Evolutionary conservation across 2,329 filamentous ascomycete genomes (phyloP).

Genomic region (Curvularia hawaiiensis): DNA sequence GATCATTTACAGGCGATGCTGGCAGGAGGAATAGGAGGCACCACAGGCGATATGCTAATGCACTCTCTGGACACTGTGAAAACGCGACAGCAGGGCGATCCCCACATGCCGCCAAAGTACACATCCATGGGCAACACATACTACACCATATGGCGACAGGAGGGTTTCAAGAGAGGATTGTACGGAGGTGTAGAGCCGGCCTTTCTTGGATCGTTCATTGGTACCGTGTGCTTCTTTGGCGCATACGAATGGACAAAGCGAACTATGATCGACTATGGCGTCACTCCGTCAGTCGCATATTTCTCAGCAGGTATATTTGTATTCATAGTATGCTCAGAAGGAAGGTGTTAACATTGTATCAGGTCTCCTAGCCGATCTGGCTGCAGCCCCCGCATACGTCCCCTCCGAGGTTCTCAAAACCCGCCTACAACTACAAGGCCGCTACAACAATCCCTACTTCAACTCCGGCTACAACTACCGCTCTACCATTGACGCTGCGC

Average conservation of each 20-base stretch:
- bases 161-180: constrained; percentile 82
- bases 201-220: constrained; percentile 88
- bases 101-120: constrained; percentile 90
- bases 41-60: constrained; percentile 96
- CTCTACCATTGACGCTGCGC: constrained; percentile 79
- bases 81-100: constrained; percentile 95
- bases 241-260: constrained; percentile 96
- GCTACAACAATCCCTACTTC: constrained; percentile 94
- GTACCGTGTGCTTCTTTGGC: constrained; percentile 94
- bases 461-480: constrained; percentile 95
- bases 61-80: constrained; percentile 99
- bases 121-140: constrained; percentile 89
- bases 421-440: constrained; percentile 91
- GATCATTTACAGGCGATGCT: constrained; percentile 76
- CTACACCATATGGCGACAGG: constrained; percentile 89
- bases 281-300: constrained; percentile 85
- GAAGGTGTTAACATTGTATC: not conserved
- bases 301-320: constrained; percentile 72
- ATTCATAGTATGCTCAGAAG: not conserved
- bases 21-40: constrained; percentile 89
- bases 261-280: constrained; percentile 79
- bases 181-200: constrained; percentile 95
- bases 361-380: constrained; percentile 93
- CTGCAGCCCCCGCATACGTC: constrained; percentile 91
- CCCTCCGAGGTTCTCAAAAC: constrained; percentile 98